Percentiles rank a stretch among this genome's conserved stretches.
Conservation (phyloP, 345 rosid species). For the Euphorbia lathyris region DNA sequence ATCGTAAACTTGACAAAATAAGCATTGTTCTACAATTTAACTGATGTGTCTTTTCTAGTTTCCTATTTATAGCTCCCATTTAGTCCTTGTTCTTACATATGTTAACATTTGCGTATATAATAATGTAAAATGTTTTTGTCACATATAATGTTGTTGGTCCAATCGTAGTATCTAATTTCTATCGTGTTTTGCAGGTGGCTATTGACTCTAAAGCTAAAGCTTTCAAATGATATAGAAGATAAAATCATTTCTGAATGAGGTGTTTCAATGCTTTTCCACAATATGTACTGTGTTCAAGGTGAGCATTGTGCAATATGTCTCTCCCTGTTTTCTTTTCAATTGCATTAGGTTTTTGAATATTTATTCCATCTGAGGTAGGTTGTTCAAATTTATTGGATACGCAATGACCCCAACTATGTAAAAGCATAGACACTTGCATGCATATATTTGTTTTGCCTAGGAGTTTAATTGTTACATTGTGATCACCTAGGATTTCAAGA, state of each 20-base stretch:
- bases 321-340: not conserved
- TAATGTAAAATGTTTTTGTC: not conserved
- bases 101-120: not conserved
- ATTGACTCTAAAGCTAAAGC: conserved; percentile 35
- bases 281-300: conserved; percentile 45
- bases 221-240: conserved; percentile 54
- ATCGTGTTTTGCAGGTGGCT: conserved; percentile 32
- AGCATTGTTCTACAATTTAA: no score
- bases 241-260: conserved; percentile 55
- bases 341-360: not conserved
- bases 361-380: not conserved
- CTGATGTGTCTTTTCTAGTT: conserved; percentile 33
- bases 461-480: conserved; percentile 9
- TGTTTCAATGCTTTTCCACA: conserved; percentile 50
- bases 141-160: not conserved
- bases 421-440: no score
- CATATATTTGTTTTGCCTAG: no score
- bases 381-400: not conserved
- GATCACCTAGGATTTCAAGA: conserved; percentile 68
- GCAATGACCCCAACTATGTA: no score
- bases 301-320: conserved; percentile 32
- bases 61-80: conserved; percentile 17
- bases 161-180: conserved; percentile 19
- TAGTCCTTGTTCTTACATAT: conserved; percentile 11
- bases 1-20: no score